Percentiles rank a stretch among this genome's conserved stretches.
Evolutionary conservation across 2,329 filamentous ascomycete species (phyloP).

Genomic region (Calonectria fujianensis): DNA sequence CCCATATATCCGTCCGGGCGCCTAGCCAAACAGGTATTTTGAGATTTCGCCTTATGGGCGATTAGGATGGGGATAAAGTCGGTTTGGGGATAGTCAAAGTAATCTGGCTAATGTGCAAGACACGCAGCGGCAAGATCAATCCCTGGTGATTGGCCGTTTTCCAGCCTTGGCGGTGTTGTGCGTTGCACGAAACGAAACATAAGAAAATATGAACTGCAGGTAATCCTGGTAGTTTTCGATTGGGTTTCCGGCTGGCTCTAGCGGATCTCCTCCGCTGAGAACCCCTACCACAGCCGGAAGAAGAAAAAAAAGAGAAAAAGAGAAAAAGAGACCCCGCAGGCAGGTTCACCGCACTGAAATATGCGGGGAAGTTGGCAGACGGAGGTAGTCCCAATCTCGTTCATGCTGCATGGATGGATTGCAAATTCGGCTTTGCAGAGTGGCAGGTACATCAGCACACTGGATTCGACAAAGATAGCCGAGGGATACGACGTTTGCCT

Average conservation of each 20-base stretch:
- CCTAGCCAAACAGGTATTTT: neutral
- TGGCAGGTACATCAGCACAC: constrained; percentile 6
- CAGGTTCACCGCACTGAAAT: neutral
- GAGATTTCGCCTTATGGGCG: neutral
- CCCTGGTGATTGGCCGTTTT: neutral
- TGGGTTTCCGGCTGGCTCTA: neutral
- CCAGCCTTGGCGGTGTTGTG: neutral
- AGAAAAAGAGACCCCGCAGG: neutral
- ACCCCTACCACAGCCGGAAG: neutral
- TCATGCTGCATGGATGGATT: constrained; percentile 9
- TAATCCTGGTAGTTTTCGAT: neutral
- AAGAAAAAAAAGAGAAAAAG: too few species aligned
- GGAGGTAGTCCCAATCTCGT: neutral
- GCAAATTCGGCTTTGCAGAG: constrained; percentile 24
- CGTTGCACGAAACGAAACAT: constrained; percentile 2
- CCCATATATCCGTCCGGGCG: neutral
- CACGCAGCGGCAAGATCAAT: neutral
- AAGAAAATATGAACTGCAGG: neutral
- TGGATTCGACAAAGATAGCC: constrained; percentile 11
- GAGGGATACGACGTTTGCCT: constrained; percentile 4
- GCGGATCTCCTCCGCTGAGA: neutral
- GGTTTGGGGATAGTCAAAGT: neutral
- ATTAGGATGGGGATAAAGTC: neutral
- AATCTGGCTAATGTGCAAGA: neutral
- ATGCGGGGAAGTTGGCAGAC: neutral